These are phyloP conservation scores for Yamadazyma paraphyllophila DNA, from an alignment of 805 yeast species.

Conservation along the genomic window DNA sequence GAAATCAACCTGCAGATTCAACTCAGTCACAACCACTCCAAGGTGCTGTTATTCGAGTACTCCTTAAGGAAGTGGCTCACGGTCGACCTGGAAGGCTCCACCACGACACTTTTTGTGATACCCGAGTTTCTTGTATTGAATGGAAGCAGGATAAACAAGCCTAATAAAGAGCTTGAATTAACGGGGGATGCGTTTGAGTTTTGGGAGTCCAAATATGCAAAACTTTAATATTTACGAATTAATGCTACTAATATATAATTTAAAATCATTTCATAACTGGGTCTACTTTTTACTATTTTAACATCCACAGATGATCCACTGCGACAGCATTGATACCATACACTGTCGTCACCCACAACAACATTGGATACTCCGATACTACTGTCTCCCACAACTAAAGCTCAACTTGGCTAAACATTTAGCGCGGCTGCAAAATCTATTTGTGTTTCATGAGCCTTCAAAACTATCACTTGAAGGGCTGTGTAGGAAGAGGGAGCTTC, in stretches of 20 bases:
- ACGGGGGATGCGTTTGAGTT: slow-evolving; percentile 48
- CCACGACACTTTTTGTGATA: slow-evolving; percentile 38
- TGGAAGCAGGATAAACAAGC: slow-evolving; percentile 48
- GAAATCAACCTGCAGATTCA: slow-evolving; percentile 42
- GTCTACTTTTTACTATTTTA: too few relatives aligned
- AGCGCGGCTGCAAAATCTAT: slow-evolving; percentile 11
- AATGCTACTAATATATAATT: too few relatives aligned
- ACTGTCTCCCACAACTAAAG: neutral
- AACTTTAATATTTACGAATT: slow-evolving; percentile 1
- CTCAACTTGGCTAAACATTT: neutral
- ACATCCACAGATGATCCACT: too few relatives aligned
- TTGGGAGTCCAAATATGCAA: slow-evolving; percentile 41
- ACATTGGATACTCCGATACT: too few relatives aligned
- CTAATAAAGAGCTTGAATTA: slow-evolving; percentile 33
- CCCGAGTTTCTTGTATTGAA: slow-evolving; percentile 58
- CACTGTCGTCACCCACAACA: too few relatives aligned
- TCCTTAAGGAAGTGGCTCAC: slow-evolving; percentile 49
- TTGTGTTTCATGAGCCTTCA: slow-evolving; percentile 15
- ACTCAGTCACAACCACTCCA: slow-evolving; percentile 12
- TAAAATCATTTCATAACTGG: too few relatives aligned
- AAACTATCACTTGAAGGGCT: slow-evolving; percentile 37
- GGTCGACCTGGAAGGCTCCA: slow-evolving; percentile 21
- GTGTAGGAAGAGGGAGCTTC: slow-evolving; percentile 82
- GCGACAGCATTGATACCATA: too few relatives aligned
- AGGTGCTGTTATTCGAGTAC: slow-evolving; percentile 41